Evolutionary conservation across 805 yeast genomes (phyloP), one percentile per base, ranked within the genome.

Genomic region (Candida ipomoeae): DNA sequence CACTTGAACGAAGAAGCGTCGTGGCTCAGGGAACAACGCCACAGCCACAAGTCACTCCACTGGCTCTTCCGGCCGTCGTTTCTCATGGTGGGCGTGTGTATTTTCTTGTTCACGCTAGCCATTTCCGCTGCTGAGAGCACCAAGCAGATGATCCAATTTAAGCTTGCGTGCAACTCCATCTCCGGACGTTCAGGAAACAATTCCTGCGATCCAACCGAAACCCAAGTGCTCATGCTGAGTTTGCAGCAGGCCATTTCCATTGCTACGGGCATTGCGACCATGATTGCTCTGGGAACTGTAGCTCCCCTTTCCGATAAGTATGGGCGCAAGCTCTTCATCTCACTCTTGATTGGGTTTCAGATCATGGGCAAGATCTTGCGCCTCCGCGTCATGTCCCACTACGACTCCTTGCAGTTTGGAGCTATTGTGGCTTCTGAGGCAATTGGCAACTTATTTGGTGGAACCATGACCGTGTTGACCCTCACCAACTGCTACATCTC

Each of bases 401-500:
- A 48, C 23, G 52, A 56, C 13, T 51, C 55, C 33, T 73, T 77
- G 50, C 63, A 66, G 26, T 66, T 74, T 32, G 51, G 54, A 11
- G 52, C 62, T 29, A 71, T 82, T 53, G 64, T 85, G 1, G 33
- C 74, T 0, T 68, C 79, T 2, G 75, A 75, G 13, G 51, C 77
- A 1, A 34, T 84, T 1, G 75, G 74, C 31, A 74, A 82, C 23
- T 47, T 77, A 3, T 79, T 84, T n/a, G 96, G 96, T 21, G 85
- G 89, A 0, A 45, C 77, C 7, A 65, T 81, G 52, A 74, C 83
- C 5, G 58, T 84, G 33, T 59, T 85, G 46, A 80, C 85, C 8
- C 67, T 85, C 31, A 69, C 81, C 11, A 84, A 84, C 61, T 80
- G 91, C 52, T 89, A 88, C 61, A 75, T 87, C 15, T 73, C 89